Evolutionary conservation across 139 green algal species (phyloP).

Genomic region (Chlorella sp.): DNA sequence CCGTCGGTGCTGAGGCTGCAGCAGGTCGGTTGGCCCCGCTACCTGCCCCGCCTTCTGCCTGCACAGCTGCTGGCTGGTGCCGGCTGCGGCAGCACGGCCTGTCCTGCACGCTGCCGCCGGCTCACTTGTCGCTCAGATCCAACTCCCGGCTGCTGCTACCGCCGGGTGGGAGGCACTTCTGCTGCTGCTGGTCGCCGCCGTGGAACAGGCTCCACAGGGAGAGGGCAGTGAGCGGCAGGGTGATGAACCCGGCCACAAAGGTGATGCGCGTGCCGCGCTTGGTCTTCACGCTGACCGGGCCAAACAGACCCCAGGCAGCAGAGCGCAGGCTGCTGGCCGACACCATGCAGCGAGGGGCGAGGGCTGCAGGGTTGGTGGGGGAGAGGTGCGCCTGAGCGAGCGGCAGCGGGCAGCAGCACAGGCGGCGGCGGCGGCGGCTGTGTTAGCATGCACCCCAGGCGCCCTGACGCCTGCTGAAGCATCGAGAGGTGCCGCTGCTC

Average conservation of each 20-base stretch:
- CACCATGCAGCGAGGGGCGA: not conserved
- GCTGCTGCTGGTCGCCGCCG: not conserved
- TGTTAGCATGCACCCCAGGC: not conserved
- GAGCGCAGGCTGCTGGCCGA: not conserved
- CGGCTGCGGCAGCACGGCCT: not conserved
- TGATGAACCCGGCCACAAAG: slow-evolving; percentile 40
- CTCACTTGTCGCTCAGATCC: slow-evolving; percentile 8
- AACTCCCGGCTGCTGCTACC: not conserved
- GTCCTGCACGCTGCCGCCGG: not conserved
- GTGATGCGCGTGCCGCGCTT: slow-evolving; percentile 26
- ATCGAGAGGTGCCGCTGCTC: too few species aligned
- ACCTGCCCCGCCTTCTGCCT: too few species aligned
- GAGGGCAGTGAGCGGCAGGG: slow-evolving; percentile 35
- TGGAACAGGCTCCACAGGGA: slow-evolving; percentile 26
- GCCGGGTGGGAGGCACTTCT: too few species aligned
- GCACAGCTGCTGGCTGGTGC: too few species aligned
- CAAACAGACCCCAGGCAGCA: slow-evolving; percentile 29
- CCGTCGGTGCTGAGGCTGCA: not conserved
- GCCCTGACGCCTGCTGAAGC: too few species aligned
- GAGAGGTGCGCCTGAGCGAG: not conserved
- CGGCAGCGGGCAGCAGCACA: not conserved
- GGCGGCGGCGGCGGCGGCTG: not conserved
- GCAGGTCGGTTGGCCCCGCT: too few species aligned
- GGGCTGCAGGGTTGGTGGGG: not conserved
- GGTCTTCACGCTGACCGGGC: slow-evolving; percentile 33